phyloP scores from a whole-genome alignment of 1,139 yeast species.

The Lizanozyma gosingica region DNA sequence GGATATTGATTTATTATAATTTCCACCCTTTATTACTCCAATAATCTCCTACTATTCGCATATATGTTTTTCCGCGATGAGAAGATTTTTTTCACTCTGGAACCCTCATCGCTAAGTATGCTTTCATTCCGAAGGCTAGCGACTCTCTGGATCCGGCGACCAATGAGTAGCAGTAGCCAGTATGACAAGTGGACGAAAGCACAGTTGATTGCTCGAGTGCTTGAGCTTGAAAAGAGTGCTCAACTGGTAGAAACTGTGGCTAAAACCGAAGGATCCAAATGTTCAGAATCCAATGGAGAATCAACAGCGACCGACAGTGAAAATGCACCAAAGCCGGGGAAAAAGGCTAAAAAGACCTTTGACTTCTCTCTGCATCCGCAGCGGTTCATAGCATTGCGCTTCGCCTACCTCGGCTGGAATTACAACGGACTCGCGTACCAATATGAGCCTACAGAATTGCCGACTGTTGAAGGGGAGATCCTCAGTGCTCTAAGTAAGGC shows the following conservation, averaged over 20 bases:
- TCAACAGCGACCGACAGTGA: slow-evolving; percentile 1
- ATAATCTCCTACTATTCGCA: no score
- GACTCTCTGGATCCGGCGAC: no score
- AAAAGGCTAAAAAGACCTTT: slow-evolving; percentile 37
- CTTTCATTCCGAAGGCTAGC: no score
- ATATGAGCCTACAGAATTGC: slow-evolving; percentile 62
- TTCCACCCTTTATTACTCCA: no score
- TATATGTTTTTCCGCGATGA: no score
- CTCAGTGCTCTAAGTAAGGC: slow-evolving; percentile 64
- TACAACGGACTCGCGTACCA: slow-evolving; percentile 88
- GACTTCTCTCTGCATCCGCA: slow-evolving; percentile 63
- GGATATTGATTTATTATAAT: no score
- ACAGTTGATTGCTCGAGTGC: slow-evolving; percentile 41
- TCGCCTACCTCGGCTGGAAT: slow-evolving; percentile 89
- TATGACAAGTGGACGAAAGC: slow-evolving; percentile 45
- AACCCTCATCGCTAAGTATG: no score
- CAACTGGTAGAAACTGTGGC: slow-evolving; percentile 2
- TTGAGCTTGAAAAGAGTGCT: slow-evolving; percentile 33
- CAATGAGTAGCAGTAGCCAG: no score
- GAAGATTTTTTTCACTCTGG: no score
- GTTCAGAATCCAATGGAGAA: not conserved
- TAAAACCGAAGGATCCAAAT: not conserved
- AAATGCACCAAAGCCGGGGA: slow-evolving; percentile 3
- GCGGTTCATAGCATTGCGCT: slow-evolving; percentile 67
- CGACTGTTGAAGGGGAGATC: slow-evolving; percentile 79